Conservation (phyloP, 2,329 filamentous ascomycete species). For the Colletotrichum tabaci region DNA sequence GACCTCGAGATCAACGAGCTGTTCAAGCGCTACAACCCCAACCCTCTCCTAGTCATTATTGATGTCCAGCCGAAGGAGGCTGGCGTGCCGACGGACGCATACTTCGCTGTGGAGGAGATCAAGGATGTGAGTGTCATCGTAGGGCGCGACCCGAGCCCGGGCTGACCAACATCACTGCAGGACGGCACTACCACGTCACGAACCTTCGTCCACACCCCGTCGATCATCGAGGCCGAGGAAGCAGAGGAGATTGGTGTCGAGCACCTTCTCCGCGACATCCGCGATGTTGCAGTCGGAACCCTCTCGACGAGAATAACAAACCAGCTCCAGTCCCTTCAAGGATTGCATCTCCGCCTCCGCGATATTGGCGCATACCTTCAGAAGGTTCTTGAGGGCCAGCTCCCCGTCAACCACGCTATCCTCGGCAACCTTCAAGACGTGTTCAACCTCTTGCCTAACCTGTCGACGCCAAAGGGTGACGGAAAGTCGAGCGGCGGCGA, state of each 20-base stretch:
- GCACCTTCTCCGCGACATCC: constrained; percentile 96
- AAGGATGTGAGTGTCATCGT: constrained; percentile 82
- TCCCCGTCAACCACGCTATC: constrained; percentile 97
- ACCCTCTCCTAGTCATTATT: constrained; percentile 96
- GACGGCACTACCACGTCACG: constrained; percentile 97
- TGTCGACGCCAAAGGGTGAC: constrained; percentile 84
- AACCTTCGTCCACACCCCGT: constrained; percentile 98
- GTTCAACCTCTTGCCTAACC: constrained; percentile 97
- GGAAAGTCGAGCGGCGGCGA: constrained; percentile 80
- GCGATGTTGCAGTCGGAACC: constrained; percentile 96
- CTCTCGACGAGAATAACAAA: constrained; percentile 97
- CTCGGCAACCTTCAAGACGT: constrained; percentile 99
- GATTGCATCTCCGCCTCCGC: constrained; percentile 91
- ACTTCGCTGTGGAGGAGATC: constrained; percentile 99
- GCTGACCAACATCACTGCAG: constrained; percentile 61
- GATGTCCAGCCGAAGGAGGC: constrained; percentile 99
- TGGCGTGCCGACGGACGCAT: constrained; percentile 97
- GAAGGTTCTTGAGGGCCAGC: constrained; percentile 92
- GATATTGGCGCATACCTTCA: constrained; percentile 97
- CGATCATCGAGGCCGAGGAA: constrained; percentile 98
- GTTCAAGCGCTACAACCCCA: constrained; percentile 98
- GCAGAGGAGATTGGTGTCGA: constrained; percentile 99
- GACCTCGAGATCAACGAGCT: constrained; percentile 99
- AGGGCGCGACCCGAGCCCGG: constrained; percentile 28
- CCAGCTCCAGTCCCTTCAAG: constrained; percentile 97